Conservation (phyloP, 106 monocot species). For the Amphibolis antarctica region DNA sequence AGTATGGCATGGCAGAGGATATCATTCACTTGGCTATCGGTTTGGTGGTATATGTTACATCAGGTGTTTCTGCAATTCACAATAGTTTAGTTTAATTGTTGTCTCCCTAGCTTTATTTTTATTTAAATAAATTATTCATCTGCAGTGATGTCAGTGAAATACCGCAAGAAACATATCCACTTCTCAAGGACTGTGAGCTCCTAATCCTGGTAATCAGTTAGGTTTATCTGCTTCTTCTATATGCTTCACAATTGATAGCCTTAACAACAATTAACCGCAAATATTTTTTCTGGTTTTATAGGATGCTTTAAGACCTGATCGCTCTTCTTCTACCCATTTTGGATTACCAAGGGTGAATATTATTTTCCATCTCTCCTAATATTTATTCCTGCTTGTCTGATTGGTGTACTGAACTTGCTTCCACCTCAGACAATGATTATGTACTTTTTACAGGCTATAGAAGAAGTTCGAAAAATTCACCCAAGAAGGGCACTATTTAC, state of each 20-base stretch:
- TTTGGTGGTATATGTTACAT: constrained; percentile 89
- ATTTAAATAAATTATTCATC: not conserved
- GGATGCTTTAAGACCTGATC: constrained; percentile 92
- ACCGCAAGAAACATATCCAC: constrained; percentile 81
- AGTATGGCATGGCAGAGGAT: constrained; percentile 86
- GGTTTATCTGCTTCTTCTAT: not conserved
- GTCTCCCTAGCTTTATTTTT: not conserved
- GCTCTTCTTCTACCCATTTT: constrained; percentile 85
- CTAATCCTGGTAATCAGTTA: constrained; percentile 45
- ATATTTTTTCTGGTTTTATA: constrained; percentile 13
- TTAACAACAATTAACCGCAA: too few species aligned
- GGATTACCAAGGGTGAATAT: constrained; percentile 60
- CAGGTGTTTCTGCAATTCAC: constrained; percentile 35
- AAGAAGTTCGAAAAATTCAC: constrained; percentile 85
- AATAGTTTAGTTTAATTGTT: not conserved
- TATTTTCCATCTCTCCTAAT: not conserved
- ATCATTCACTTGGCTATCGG: constrained; percentile 94
- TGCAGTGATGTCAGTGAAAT: constrained; percentile 96
- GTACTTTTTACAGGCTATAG: constrained; percentile 41
- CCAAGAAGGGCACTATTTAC: constrained; percentile 90
- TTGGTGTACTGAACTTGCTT: not conserved
- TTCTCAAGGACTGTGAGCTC: constrained; percentile 70
- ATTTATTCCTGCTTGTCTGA: not conserved
- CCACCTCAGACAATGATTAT: not conserved
- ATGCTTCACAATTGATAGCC: not conserved